A percentile compares a stretch with the other conserved stretches of the same genome.
Evolutionary conservation across 495 filamentous ascomycete genomes (phyloP).

Genomic region (Talaromyces adpressus): DNA sequence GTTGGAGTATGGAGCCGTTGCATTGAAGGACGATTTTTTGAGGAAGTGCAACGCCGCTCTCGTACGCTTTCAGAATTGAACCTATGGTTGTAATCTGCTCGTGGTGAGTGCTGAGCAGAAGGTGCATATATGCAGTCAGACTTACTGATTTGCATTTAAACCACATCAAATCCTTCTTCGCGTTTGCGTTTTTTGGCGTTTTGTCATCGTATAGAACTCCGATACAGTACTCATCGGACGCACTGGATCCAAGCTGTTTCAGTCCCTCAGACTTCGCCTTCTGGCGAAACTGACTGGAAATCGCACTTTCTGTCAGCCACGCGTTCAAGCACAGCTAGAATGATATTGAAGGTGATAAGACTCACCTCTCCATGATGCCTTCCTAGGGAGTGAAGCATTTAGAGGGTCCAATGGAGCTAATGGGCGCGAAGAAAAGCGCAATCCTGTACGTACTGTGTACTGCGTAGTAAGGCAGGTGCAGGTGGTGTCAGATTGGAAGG

Average conservation of each 20-base stretch:
- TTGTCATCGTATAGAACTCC: conserved; percentile 1
- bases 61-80: background rate
- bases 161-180: conserved; percentile 1
- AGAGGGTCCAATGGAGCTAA: background rate
- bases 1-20: background rate
- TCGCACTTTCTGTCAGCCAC: background rate
- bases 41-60: background rate
- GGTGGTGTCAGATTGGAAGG: background rate
- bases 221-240: background rate
- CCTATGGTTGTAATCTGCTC: background rate
- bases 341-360: background rate
- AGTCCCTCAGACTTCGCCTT: background rate
- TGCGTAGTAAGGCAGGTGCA: background rate
- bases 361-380: background rate
- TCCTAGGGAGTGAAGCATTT: background rate
- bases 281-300: background rate
- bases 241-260: background rate
- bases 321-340: background rate
- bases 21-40: background rate
- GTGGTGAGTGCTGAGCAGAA: background rate
- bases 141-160: background rate
- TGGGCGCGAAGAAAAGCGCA: background rate
- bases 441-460: background rate
- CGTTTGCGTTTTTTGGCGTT: background rate
- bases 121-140: background rate